Conservation (phyloP, 352 stramenopile species). For the Phytopythium kandeliae region DNA sequence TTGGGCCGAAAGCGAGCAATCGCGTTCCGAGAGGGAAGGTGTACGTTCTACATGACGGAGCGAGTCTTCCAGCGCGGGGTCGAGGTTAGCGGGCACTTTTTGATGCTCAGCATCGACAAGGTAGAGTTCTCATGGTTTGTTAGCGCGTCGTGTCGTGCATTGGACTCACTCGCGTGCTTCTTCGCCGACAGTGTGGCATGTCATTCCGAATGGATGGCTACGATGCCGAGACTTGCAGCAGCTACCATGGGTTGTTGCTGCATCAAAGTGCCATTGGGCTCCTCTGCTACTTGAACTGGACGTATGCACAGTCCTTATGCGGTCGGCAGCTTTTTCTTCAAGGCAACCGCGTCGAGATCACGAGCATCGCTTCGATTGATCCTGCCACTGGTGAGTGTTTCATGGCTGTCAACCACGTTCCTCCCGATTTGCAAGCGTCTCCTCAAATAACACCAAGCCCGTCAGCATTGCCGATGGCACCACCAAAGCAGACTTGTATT, state of each 20-base stretch:
- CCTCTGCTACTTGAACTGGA: slow-evolving; percentile 59
- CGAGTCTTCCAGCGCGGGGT: slow-evolving; percentile 57
- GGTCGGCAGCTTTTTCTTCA: slow-evolving; percentile 35
- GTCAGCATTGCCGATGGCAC: neutral
- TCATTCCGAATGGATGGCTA: slow-evolving; percentile 60
- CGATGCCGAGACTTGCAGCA: slow-evolving; percentile 36
- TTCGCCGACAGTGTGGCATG: slow-evolving; percentile 37
- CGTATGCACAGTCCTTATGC: slow-evolving; percentile 30
- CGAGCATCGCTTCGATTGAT: slow-evolving; percentile 29
- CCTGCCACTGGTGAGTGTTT: slow-evolving; percentile 34
- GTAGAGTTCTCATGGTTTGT: slow-evolving; percentile 11
- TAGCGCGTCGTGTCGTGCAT: neutral
- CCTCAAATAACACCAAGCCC: neutral
- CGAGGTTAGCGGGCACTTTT: slow-evolving; percentile 27
- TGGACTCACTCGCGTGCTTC: neutral
- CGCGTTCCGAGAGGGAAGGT: slow-evolving; percentile 58
- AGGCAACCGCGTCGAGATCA: slow-evolving; percentile 26
- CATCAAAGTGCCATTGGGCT: slow-evolving; percentile 38
- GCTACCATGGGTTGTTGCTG: slow-evolving; percentile 52
- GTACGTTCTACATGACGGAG: slow-evolving; percentile 66
- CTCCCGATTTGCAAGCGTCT: too few relatives aligned
- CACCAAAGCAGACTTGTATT: neutral
- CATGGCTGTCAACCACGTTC: slow-evolving; percentile 17
- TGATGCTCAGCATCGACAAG: slow-evolving; percentile 64
- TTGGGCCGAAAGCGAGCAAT: slow-evolving; percentile 43